Percentiles rank a stretch among this genome's conserved stretches.
These are phyloP conservation scores for Astrephomene gubernaculifera DNA, from an alignment of 139 green algal genomes.

Conservation along the genomic window DNA sequence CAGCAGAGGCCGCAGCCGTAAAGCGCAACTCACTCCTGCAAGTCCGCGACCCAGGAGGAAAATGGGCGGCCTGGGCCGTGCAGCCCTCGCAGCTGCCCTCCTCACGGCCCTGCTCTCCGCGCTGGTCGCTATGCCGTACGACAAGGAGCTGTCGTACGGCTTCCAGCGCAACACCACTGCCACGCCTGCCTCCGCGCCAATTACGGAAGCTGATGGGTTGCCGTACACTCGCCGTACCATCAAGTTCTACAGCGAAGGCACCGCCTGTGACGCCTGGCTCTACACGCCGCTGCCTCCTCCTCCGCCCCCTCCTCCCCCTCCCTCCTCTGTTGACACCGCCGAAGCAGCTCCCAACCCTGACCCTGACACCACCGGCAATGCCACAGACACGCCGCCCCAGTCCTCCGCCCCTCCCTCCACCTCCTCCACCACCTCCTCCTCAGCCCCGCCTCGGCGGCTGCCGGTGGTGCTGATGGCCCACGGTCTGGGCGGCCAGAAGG, in stretches of 20 bases:
- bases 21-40: no score
- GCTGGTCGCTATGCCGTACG: not conserved
- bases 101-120: not conserved
- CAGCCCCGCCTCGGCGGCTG: not conserved
- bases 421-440: not conserved
- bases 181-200: not conserved
- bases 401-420: not conserved
- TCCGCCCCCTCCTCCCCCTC: no score
- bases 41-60: no score
- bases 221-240: constrained; percentile 34
- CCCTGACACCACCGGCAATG: no score
- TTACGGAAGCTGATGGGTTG: not conserved
- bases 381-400: no score
- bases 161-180: not conserved
- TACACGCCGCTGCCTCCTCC: constrained; percentile 59
- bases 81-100: not conserved
- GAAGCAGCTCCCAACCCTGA: no score
- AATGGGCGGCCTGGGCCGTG: not conserved
- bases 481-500: constrained; percentile 63
- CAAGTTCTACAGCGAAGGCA: constrained; percentile 12
- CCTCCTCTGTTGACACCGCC: no score
- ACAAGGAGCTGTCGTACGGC: constrained; percentile 20
- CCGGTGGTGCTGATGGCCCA: constrained; percentile 67
- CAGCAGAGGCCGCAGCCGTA: no score
- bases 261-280: constrained; percentile 60